Percentiles rank a stretch among this genome's conserved stretches.
Evolutionary conservation across 306 rosid genomes (phyloP).

Genomic region (Pterocarpus santalinus): DNA sequence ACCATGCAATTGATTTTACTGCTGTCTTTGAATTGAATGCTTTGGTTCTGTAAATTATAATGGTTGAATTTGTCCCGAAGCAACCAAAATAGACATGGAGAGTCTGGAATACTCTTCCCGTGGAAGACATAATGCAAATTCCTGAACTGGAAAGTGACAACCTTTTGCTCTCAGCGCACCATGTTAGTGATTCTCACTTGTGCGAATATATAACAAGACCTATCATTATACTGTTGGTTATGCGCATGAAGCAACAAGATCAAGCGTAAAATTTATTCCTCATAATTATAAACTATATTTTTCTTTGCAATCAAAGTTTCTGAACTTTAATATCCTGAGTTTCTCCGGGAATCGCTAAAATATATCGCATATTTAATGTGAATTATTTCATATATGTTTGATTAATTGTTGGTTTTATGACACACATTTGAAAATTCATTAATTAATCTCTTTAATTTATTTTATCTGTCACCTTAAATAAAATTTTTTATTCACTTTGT

Average conservation of each 20-base stretch:
- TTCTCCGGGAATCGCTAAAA: too few relatives aligned
- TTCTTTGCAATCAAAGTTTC: slow-evolving; percentile 32
- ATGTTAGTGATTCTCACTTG: slow-evolving; percentile 40
- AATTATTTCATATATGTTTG: too few relatives aligned
- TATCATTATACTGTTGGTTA: slow-evolving; percentile 63
- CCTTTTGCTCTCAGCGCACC: slow-evolving; percentile 46
- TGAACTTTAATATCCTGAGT: not conserved
- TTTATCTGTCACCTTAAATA: too few relatives aligned
- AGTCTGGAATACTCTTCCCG: slow-evolving; percentile 47
- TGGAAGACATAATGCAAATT: slow-evolving; percentile 41
- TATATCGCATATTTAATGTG: too few relatives aligned
- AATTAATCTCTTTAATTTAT: too few relatives aligned
- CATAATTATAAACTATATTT: slow-evolving; percentile 43
- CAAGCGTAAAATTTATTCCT: slow-evolving; percentile 43
- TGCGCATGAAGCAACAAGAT: slow-evolving; percentile 57
- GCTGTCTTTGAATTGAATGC: slow-evolving; percentile 39
- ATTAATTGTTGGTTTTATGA: too few relatives aligned
- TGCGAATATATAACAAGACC: slow-evolving; percentile 43
- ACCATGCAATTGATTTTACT: slow-evolving; percentile 50
- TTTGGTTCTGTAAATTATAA: slow-evolving; percentile 41
- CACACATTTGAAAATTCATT: too few relatives aligned
- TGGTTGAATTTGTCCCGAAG: slow-evolving; percentile 54
- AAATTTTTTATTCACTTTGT: too few relatives aligned
- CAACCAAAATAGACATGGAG: slow-evolving; percentile 42
- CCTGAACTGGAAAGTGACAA: slow-evolving; percentile 51